A percentile compares a stretch with the other conserved stretches of the same genome.
phyloP scores from a whole-genome alignment of 768 basidiomycete genomes.

The Rhodotorula babjevae region DNA sequence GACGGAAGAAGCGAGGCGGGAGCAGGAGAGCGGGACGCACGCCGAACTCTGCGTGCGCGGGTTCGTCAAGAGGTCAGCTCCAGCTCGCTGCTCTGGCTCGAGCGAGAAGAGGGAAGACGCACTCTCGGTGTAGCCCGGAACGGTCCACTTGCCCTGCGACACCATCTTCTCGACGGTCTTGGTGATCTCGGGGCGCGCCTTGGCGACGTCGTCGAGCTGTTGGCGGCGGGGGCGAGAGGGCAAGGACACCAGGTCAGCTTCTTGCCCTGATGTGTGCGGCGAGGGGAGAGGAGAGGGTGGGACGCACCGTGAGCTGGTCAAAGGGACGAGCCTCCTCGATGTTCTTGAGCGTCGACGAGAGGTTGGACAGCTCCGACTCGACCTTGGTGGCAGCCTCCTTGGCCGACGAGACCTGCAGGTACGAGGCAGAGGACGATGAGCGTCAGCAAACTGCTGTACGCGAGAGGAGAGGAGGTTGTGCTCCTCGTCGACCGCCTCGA shows the following conservation, averaged over 20 bases:
- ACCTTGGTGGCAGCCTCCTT: slow-evolving; percentile 85
- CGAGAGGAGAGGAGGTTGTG: not conserved
- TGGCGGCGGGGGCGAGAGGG: not conserved
- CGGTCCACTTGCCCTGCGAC: slow-evolving; percentile 96
- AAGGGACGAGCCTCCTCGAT: slow-evolving; percentile 96
- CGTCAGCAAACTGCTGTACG: not conserved
- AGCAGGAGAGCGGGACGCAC: not conserved
- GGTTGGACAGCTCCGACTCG: slow-evolving; percentile 79
- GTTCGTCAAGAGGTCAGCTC: too few species aligned
- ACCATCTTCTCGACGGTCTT: slow-evolving; percentile 92
- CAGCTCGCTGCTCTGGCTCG: not conserved
- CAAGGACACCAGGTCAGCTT: too few species aligned
- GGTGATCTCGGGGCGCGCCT: slow-evolving; percentile 84
- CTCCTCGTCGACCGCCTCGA: not conserved
- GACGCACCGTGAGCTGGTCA: slow-evolving; percentile 83
- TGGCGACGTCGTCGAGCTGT: slow-evolving; percentile 80
- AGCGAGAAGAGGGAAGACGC: not conserved
- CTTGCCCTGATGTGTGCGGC: too few species aligned
- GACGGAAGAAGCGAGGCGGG: not conserved
- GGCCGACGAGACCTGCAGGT: slow-evolving; percentile 70
- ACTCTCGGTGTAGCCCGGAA: slow-evolving; percentile 64
- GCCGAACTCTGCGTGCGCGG: slow-evolving; percentile 26
- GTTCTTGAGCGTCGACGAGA: slow-evolving; percentile 89
- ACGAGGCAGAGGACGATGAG: too few species aligned
- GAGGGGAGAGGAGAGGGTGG: not conserved